phyloP scores from a whole-genome alignment of 2,329 filamentous ascomycete species.

The Paraconiothyrium brasiliense region DNA sequence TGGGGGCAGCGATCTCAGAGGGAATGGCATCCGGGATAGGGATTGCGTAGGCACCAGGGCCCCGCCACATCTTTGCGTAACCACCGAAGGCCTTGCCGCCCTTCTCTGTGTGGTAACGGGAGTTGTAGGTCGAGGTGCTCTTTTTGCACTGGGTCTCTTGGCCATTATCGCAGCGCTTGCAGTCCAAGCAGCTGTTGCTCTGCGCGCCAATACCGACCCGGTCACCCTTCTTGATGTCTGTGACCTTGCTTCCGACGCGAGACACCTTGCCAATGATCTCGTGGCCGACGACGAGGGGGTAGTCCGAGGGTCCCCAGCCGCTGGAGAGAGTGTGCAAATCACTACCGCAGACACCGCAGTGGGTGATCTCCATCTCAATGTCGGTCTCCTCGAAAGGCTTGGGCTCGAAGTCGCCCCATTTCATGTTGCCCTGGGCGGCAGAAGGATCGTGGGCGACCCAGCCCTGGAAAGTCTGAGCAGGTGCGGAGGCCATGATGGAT shows the following conservation, averaged over 20 bases:
- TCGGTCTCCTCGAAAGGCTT: conserved; percentile 73
- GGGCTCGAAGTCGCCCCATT: conserved; percentile 58
- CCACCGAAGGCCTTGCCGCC: conserved; percentile 72
- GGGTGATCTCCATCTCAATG: conserved; percentile 52
- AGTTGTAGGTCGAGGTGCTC: conserved; percentile 57
- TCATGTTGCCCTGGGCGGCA: conserved; percentile 63
- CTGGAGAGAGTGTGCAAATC: conserved; percentile 48
- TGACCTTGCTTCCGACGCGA: conserved; percentile 52
- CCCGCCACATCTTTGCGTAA: conserved; percentile 71
- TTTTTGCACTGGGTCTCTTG: conserved; percentile 61
- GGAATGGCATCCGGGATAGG: conserved; percentile 79
- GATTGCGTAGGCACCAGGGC: conserved; percentile 76
- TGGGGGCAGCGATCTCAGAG: conserved; percentile 71
- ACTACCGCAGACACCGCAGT: conserved; percentile 48
- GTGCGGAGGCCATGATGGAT: conserved; percentile 12
- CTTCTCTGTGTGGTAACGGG: conserved; percentile 52
- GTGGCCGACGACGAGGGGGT: conserved; percentile 57
- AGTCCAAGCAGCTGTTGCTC: conserved; percentile 59
- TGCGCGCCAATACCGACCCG: conserved; percentile 64
- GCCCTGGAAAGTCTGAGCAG: conserved; percentile 57
- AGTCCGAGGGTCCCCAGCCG: conserved; percentile 60
- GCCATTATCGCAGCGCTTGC: conserved; percentile 58
- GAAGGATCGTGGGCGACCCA: conserved; percentile 64
- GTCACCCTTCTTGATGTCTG: conserved; percentile 68
- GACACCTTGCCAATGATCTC: conserved; percentile 53